Percentiles rank a stretch among this genome's conserved stretches.
Conservation (phyloP, 2,329 filamentous ascomycete species). For the Fusarium xylarioides region DNA sequence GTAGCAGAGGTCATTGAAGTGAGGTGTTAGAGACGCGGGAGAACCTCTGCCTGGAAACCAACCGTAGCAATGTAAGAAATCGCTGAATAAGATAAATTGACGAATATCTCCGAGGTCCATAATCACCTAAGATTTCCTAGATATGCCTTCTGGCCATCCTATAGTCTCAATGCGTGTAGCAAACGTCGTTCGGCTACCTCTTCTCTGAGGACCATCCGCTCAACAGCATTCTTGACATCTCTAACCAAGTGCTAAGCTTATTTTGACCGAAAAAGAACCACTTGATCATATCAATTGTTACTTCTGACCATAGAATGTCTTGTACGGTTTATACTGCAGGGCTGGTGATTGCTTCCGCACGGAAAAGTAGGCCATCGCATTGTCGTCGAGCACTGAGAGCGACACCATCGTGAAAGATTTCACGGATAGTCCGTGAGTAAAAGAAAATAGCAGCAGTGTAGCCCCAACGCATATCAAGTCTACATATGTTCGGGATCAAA, state of each 20-base stretch:
- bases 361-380: background rate
- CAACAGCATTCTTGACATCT: background rate
- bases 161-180: rapidly evolving
- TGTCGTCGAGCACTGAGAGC: background rate
- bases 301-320: rapidly evolving
- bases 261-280: rapidly evolving
- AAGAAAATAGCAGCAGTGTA: background rate
- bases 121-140: no score
- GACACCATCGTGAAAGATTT: background rate
- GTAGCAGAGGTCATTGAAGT: background rate
- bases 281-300: rapidly evolving
- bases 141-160: rapidly evolving
- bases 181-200: background rate
- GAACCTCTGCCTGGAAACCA: background rate
- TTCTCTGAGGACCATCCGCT: background rate
- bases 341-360: background rate
- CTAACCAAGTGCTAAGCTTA: rapidly evolving
- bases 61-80: background rate
- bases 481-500: background rate
- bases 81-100: rapidly evolving
- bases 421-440: no score
- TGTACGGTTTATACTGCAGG: background rate
- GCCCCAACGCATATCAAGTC: rapidly evolving
- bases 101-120: rapidly evolving
- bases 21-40: background rate